Evolutionary conservation across 139 green algal genomes (phyloP), one percentile per base, ranked within the genome.

Genomic region (Chlorella vulgaris): DNA sequence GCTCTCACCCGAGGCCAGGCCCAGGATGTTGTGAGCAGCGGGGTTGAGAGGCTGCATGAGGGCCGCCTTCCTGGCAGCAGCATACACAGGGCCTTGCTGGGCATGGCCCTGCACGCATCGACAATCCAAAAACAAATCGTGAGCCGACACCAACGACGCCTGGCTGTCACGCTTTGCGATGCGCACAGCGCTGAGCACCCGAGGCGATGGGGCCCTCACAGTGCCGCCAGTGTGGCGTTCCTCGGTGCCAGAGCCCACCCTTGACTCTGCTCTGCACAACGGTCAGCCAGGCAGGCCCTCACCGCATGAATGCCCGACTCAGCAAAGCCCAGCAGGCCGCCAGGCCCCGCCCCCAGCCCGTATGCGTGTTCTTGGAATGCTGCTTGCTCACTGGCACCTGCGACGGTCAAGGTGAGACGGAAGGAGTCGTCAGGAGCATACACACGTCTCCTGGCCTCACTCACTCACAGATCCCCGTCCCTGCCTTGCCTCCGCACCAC

Each of bases 21-120:
- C 92, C 22, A 88, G 50, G 0, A 82, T 66, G 55, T 91, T 88
- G 68, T 90, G 81, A 0, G 90, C 90, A 1, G 88, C 82, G 19
- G 87, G 69, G 55, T 92, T 88, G 75, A 92, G 88, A 1, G 93
- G 93, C 76, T 92, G 84, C 65, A 87, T 83, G 24, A 80, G 62
- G 0, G 77, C 78, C 2, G 78, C 75, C 79, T 91, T 90, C 66
- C 33, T 39, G 10, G 89, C 89, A 1, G 86, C 83, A 0, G 85
- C 83, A n/a, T 91, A 83, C 22, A 91, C 69, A 2, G 77, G 31
- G 24, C 86, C 86, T 47, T 73, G 62, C 29, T 55, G 51, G 0
- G 43, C 74, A 2, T 76, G 69, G 39, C 76, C 76, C 63, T 66
- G 58, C 36, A 67, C 40, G 8, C 7, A 10, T 29, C 31, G 42